A percentile compares a stretch with the other conserved stretches of the same genome.
Conservation (phyloP, 495 filamentous ascomycete species). For the Paragyromitra xinjiangensis region DNA sequence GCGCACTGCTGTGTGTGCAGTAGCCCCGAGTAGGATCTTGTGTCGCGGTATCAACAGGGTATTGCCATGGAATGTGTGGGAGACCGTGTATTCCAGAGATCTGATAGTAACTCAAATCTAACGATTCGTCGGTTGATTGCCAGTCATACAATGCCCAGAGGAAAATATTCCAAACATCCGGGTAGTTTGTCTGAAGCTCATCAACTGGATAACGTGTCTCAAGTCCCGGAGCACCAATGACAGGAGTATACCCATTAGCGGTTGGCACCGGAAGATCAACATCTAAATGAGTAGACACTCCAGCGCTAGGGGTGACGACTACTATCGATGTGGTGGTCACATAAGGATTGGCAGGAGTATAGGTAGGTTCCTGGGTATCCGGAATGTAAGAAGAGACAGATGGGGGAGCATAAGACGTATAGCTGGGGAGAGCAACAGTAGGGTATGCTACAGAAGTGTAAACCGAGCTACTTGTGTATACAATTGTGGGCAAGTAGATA, state of each 20-base stretch:
- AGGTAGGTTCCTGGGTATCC: conserved; percentile 21
- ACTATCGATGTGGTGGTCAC: not conserved
- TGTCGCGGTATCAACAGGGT: conserved; percentile 21
- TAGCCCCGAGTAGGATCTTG: conserved; percentile 63
- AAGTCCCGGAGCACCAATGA: conserved; percentile 39
- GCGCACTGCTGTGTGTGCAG: conserved; percentile 70
- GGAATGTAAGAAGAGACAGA: conserved; percentile 26
- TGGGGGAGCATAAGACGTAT: conserved; percentile 21
- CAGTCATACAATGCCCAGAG: conserved; percentile 55
- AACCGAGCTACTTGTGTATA: conserved; percentile 4
- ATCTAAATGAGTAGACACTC: not conserved
- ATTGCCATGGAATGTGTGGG: conserved; percentile 58
- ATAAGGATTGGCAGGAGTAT: conserved; percentile 25
- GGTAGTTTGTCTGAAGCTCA: conserved; percentile 38
- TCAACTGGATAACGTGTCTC: conserved; percentile 42
- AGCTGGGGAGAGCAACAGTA: conserved; percentile 17
- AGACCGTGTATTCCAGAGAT: conserved; percentile 59
- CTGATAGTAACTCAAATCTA: conserved; percentile 58
- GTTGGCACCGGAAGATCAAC: not conserved
- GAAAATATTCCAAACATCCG: conserved; percentile 58
- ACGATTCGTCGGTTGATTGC: conserved; percentile 47
- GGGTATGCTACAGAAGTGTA: conserved; percentile 35
- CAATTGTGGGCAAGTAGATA: not conserved
- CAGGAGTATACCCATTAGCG: conserved; percentile 24
- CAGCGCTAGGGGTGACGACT: not conserved